Evolutionary conservation across 192 early-diverging fungal genomes (phyloP).

Genomic region (Coemansia sp.): DNA sequence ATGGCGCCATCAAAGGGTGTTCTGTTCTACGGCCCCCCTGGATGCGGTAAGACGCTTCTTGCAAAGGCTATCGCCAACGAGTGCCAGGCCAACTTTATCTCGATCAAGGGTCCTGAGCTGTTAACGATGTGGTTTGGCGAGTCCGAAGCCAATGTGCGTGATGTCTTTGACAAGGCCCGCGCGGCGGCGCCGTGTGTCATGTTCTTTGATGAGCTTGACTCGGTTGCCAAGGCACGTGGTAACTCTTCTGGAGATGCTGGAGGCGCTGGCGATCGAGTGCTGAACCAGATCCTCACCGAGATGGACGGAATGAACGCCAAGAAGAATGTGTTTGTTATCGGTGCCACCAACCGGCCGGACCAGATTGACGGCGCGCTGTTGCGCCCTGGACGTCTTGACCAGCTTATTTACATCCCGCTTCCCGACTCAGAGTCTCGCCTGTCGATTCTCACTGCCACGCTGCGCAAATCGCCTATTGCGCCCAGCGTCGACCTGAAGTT

Average conservation of each 20-base stretch:
- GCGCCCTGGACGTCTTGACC: slow-evolving; percentile 98
- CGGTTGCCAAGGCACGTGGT: slow-evolving; percentile 95
- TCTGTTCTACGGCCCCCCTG: slow-evolving; percentile 98
- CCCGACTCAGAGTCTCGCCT: slow-evolving; percentile 88
- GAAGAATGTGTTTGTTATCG: slow-evolving; percentile 99
- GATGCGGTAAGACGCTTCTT: slow-evolving; percentile 96
- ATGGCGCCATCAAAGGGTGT: slow-evolving; percentile 93
- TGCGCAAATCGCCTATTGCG: slow-evolving; percentile 93
- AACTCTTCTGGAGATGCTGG: slow-evolving; percentile 75
- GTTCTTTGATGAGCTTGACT: slow-evolving; percentile 99
- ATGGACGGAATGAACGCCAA: slow-evolving; percentile 99
- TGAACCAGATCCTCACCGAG: slow-evolving; percentile 98
- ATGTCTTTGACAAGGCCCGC: slow-evolving; percentile 99
- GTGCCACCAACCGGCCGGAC: slow-evolving; percentile 98
- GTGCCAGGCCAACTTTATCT: slow-evolving; percentile 99
- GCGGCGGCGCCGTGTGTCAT: slow-evolving; percentile 98
- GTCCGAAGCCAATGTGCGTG: slow-evolving; percentile 98
- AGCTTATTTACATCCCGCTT: slow-evolving; percentile 96
- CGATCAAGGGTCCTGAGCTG: slow-evolving; percentile 98
- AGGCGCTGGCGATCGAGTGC: slow-evolving; percentile 95
- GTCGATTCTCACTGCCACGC: slow-evolving; percentile 78
- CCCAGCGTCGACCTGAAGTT: slow-evolving; percentile 74
- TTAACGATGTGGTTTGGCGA: slow-evolving; percentile 99
- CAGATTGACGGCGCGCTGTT: slow-evolving; percentile 97
- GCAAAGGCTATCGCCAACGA: slow-evolving; percentile 99